A percentile compares a stretch with the other conserved stretches of the same genome.
These are phyloP conservation scores for Dissophora ornata DNA, from an alignment of 192 early-diverging fungal species.

Conservation along the genomic window DNA sequence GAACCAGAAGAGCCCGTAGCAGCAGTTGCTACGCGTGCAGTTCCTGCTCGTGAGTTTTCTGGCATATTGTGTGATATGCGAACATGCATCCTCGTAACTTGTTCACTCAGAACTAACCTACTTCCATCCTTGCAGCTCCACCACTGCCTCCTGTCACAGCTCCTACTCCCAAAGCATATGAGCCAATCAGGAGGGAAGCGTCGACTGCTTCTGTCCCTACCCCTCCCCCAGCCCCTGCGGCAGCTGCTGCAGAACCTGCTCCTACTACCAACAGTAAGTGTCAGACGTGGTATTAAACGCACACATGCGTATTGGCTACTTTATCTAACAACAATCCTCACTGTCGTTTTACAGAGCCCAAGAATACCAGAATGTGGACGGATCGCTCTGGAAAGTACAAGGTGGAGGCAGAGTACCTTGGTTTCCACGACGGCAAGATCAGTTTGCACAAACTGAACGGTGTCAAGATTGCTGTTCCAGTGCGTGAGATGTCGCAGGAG, in stretches of 20 bases:
- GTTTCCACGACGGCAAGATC: slow-evolving; percentile 83
- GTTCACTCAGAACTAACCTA: no score
- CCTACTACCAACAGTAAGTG: slow-evolving; percentile 27
- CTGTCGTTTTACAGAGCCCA: slow-evolving; percentile 57
- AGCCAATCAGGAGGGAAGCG: slow-evolving; percentile 11
- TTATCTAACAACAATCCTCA: no score
- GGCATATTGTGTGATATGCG: neutral
- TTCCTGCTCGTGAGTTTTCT: slow-evolving; percentile 37
- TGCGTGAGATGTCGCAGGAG: slow-evolving; percentile 84
- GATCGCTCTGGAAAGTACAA: slow-evolving; percentile 92
- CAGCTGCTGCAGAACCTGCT: slow-evolving; percentile 3
- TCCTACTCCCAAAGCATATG: slow-evolving; percentile 15
- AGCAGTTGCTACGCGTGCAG: slow-evolving; percentile 20
- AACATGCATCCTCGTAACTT: no score
- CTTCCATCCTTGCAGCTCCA: slow-evolving; percentile 5
- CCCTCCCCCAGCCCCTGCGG: slow-evolving; percentile 6
- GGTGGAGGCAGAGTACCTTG: slow-evolving; percentile 90
- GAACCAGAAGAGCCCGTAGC: slow-evolving; percentile 19
- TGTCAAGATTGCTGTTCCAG: slow-evolving; percentile 91
- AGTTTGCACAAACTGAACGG: slow-evolving; percentile 96
- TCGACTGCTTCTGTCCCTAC: slow-evolving; percentile 1
- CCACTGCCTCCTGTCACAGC: slow-evolving; percentile 12
- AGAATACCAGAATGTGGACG: slow-evolving; percentile 90
- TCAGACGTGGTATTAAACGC: neutral
- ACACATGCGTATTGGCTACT: no score